A percentile compares a stretch with the other conserved stretches of the same genome.
phyloP scores from a whole-genome alignment of 2,329 filamentous ascomycete species.

The Cyclaneusma minus region DNA sequence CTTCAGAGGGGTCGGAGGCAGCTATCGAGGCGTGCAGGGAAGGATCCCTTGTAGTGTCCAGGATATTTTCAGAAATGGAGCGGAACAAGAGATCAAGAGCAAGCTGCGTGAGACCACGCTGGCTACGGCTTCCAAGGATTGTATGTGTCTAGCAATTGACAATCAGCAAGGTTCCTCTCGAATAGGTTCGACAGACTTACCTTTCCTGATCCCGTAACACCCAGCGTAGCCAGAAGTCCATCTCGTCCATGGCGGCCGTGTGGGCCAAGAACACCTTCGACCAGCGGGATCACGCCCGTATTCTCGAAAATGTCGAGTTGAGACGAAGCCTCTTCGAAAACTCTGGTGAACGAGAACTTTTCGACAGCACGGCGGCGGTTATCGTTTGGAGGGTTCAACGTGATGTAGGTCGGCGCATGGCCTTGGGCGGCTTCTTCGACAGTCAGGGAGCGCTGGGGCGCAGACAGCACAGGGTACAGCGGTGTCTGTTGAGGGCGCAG shows the following conservation, averaged over 20 bases:
- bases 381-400: slow-evolving; percentile 67
- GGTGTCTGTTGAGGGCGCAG: slow-evolving; percentile 48
- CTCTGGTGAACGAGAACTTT: slow-evolving; percentile 83
- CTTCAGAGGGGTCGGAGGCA: slow-evolving; percentile 67
- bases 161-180: slow-evolving; percentile 1
- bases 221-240: slow-evolving; percentile 78
- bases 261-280: slow-evolving; percentile 67
- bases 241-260: slow-evolving; percentile 68
- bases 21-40: slow-evolving; percentile 58
- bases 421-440: slow-evolving; percentile 45
- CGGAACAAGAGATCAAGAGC: slow-evolving; percentile 80
- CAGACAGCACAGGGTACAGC: slow-evolving; percentile 21
- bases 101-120: slow-evolving; percentile 84
- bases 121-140: slow-evolving; percentile 73
- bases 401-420: slow-evolving; percentile 51
- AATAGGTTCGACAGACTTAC: slow-evolving; percentile 27
- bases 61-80: slow-evolving; percentile 58
- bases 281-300: slow-evolving; percentile 56
- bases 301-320: slow-evolving; percentile 80
- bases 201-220: slow-evolving; percentile 93
- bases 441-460: slow-evolving; percentile 56
- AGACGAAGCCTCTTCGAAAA: slow-evolving; percentile 74
- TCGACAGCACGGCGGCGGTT: slow-evolving; percentile 75
- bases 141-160: slow-evolving; percentile 61
- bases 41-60: slow-evolving; percentile 41